phyloP scores from a whole-genome alignment of 2,329 filamentous ascomycete genomes.

The Claviceps monticola region DNA sequence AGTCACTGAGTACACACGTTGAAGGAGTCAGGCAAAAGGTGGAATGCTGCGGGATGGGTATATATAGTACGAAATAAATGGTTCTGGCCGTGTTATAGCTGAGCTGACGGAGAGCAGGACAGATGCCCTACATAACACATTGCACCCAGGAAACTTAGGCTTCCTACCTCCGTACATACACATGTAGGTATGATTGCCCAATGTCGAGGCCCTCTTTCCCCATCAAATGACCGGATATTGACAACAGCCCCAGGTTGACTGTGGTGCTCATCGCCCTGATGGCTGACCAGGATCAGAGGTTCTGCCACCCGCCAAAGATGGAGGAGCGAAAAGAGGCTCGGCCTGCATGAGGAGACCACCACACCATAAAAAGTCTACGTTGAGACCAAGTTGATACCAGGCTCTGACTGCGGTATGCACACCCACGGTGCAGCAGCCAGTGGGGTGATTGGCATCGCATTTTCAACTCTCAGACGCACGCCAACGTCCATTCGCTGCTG shows the following conservation, averaged over 20 bases:
- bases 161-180: not conserved
- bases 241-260: not conserved
- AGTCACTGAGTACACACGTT: not conserved
- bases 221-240: not conserved
- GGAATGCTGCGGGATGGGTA: not conserved
- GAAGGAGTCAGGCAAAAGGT: not conserved
- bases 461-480: too few species aligned
- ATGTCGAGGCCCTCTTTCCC: not conserved
- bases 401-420: not conserved
- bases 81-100: not conserved
- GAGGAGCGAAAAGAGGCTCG: not conserved
- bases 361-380: not conserved
- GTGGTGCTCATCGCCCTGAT: not conserved
- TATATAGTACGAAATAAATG: not conserved
- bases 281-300: not conserved
- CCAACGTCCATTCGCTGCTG: not conserved
- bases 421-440: not conserved
- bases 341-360: not conserved
- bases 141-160: too few species aligned
- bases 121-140: not conserved
- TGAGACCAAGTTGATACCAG: too few species aligned
- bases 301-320: not conserved
- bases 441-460: too few species aligned
- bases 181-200: not conserved
- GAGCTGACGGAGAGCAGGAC: not conserved